Base-by-base conservation (phyloP, 306 rosid species). In the Corylus americana region DNA sequence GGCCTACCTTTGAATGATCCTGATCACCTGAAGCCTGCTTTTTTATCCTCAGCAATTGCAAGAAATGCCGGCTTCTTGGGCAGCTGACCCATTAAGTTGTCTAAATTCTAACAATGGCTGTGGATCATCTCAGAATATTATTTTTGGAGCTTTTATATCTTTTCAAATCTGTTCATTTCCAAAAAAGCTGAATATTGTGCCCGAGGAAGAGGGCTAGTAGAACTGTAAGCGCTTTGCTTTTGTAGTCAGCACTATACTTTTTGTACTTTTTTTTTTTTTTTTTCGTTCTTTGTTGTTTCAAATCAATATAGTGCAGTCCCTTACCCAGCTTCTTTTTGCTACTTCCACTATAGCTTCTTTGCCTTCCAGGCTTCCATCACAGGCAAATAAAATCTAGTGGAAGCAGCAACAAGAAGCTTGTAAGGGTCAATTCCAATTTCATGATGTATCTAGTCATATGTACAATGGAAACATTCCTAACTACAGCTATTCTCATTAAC, bases 351-450 rank as follows among this genome's bases (percentile, higher is more conserved):
- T 59, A 87, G 80, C 93, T 88, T 90, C 48, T 89, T 85, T 87
- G 96, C 95, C 94, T 87, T 80, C 6, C 25, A 22, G 25, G 25
- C 0, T 22, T 22, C 25, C 44, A 53, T 84, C 42, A 50, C 42
- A 27, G 97, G 97, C 94, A 83, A 76, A 80, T 57, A 89, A 90
- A 96, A 79, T 87, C 89, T 88, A 93, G 99, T 93, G 88, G 98
- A 95, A 93, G 97, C 86, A 95, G 99, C 99, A 95, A 93, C 84
- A 97, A 88, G 99, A 90, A 90, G 96, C 99, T 90, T 82, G 86
- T 72, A 71, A 85, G 79, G 92, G 88, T 35, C 73, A 76, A 63
- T 76, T 81, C 82, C 57, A 59, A 27, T 69, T 76, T 80, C 74
- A 80, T 80, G 29, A 44, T 86, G 82, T 85, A 76, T 55, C 35